Evolutionary conservation across 2,329 filamentous ascomycete genomes (phyloP), one percentile per base, ranked within the genome.

Genomic region (Zymoseptoria ardabiliae): DNA sequence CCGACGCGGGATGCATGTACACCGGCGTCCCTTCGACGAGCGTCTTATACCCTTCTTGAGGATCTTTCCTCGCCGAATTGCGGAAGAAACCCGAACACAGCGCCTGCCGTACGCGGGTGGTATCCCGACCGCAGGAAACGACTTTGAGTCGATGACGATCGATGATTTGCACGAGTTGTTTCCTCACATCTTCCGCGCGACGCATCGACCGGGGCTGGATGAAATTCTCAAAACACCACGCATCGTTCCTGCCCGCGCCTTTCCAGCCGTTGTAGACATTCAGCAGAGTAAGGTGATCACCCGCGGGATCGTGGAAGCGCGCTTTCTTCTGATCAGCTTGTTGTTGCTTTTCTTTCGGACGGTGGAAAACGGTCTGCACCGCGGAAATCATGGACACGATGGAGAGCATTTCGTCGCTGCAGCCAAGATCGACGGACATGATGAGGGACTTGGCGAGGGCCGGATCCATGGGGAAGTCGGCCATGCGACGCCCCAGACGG

Each of bases 261-360:
- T 96, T 97, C 85, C 96, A 99, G 21, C 94, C 94, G 74, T 99
- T 95, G 76, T 97, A 99, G 52, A 93, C 93, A 73, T 99, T 99
- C 62, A 99, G 84, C 74, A 99, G 87, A 17, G 94, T 97, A 51
- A 99, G 81, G 71, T 99, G 94, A 71, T 99, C 94, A 57, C 94
- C 94, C 65, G 97, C 93, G 0, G 87, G 85, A 72, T 99, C 94
- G 25, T 90, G 87, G 71, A 99, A 99, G 49, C 93, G 84, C 48
- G 86, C 82, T 81, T 99, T 99, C 91, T 97, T 97, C 75, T 97
- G 91, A 73, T 99, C 94, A 53, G 94, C 94, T 52, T 90, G 88
- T 77, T 96, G 95, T 62, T 92, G 86, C 67, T 90, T 87, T 69
- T 84, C 85, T 54, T 89, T 88, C 1, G 94, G 94, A 8, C 94